Percentiles rank a stretch among this genome's conserved stretches.
Evolutionary conservation across 768 basidiomycete genomes (phyloP).

Genomic region (Gymnopilus dilepis): DNA sequence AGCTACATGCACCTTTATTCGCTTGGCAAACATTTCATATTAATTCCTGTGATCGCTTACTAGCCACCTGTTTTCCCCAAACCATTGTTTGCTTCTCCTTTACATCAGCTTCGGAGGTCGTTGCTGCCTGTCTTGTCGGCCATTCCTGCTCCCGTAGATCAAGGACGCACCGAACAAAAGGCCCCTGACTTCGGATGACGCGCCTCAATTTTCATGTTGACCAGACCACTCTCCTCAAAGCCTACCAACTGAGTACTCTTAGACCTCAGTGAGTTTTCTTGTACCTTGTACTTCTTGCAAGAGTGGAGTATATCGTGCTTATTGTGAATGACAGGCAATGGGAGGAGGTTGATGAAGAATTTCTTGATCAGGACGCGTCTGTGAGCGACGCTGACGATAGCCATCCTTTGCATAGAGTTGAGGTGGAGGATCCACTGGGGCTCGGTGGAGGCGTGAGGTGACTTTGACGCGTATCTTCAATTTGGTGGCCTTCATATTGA

Average conservation of each 20-base stretch:
- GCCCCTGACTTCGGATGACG: slow-evolving; percentile 46
- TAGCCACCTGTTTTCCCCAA: not conserved
- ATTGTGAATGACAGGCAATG: slow-evolving; percentile 77
- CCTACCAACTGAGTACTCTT: slow-evolving; percentile 81
- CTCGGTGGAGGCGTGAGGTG: slow-evolving; percentile 55
- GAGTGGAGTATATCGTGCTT: too few relatives aligned
- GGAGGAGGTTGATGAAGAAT: slow-evolving; percentile 75
- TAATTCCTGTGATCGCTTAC: not conserved
- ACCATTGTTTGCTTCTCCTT: not conserved
- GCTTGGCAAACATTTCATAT: not conserved
- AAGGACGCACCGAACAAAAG: too few relatives aligned
- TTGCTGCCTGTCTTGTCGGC: too few relatives aligned
- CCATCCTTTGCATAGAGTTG: slow-evolving; percentile 53
- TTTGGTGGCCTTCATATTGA: not conserved
- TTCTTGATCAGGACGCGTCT: slow-evolving; percentile 57
- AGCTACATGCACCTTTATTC: too few relatives aligned
- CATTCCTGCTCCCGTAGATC: too few relatives aligned
- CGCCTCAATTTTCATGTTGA: slow-evolving; percentile 73
- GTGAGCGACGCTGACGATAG: slow-evolving; percentile 26
- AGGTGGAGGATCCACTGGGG: slow-evolving; percentile 67
- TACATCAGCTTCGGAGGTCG: too few relatives aligned
- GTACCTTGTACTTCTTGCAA: too few relatives aligned
- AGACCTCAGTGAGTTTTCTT: slow-evolving; percentile 73
- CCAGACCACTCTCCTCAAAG: slow-evolving; percentile 81
- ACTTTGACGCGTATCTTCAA: not conserved